A percentile compares a stretch with the other conserved stretches of the same genome.
phyloP scores from a whole-genome alignment of 805 yeast genomes.

The Nakazawaea laoshanensis region DNA sequence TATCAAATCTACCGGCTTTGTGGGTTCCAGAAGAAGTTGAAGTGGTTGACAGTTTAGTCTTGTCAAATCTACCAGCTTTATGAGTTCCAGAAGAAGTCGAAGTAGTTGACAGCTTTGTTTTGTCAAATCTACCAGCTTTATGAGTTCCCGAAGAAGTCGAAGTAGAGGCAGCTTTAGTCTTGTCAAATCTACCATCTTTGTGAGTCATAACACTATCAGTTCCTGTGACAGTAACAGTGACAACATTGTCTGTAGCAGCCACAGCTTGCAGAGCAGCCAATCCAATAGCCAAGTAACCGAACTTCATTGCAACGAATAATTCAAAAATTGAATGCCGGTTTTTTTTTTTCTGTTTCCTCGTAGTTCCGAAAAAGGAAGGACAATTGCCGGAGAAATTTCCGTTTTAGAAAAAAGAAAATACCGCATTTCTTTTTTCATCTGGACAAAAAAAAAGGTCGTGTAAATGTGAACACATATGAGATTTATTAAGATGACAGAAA shows the following conservation, averaged over 20 bases:
- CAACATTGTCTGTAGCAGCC: slow-evolving; percentile 2
- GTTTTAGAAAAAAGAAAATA: not conserved
- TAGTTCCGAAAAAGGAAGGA: not conserved
- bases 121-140: slow-evolving; percentile 48
- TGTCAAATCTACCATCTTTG: slow-evolving; percentile 41
- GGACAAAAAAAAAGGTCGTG: not conserved
- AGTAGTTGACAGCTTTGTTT: slow-evolving; percentile 23
- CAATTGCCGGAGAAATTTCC: not conserved
- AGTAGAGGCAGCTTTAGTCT: slow-evolving; percentile 25
- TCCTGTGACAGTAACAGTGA: slow-evolving; percentile 24
- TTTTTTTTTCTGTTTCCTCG: too few relatives aligned
- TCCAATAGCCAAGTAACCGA: slow-evolving; percentile 7
- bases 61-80: slow-evolving; percentile 48
- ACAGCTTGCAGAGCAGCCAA: slow-evolving; percentile 7
- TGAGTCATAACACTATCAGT: slow-evolving; percentile 42
- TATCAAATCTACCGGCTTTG: slow-evolving; percentile 40
- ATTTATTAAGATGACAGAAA: not conserved
- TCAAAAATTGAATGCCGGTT: too few relatives aligned
- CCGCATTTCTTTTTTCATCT: not conserved
- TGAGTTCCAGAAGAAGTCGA: slow-evolving; percentile 39
- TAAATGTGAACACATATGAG: not conserved
- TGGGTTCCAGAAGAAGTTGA: slow-evolving; percentile 31
- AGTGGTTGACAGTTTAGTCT: slow-evolving; percentile 24
- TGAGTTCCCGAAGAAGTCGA: slow-evolving; percentile 39
- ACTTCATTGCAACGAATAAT: slow-evolving; percentile 8